A percentile compares a stretch with the other conserved stretches of the same genome.
phyloP scores from a whole-genome alignment of 108 stramenopile species.

The Skeletonema costatum region DNA sequence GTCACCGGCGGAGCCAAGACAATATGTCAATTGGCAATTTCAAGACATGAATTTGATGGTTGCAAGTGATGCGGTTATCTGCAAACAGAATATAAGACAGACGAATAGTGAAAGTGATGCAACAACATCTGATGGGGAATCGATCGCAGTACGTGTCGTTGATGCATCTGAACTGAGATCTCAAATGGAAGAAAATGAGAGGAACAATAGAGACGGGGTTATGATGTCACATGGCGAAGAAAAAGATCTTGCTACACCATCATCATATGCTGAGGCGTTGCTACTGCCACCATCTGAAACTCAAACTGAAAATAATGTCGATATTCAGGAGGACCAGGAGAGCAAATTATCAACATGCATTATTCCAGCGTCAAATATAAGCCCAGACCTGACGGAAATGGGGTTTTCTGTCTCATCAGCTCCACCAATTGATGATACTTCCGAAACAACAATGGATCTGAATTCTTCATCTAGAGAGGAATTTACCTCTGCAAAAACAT shows the following conservation, averaged over 20 bases:
- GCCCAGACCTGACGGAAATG: conserved; percentile 22
- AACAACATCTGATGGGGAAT: not conserved
- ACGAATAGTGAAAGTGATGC: not conserved
- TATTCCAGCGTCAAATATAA: conserved; percentile 52
- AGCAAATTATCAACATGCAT: conserved; percentile 67
- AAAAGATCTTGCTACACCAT: not conserved
- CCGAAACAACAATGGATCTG: conserved; percentile 37
- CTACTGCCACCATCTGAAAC: conserved; percentile 7
- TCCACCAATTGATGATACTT: conserved; percentile 3
- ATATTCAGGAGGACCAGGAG: not conserved
- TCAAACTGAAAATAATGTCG: not conserved
- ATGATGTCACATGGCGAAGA: conserved; percentile 2
- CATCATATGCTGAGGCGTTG: conserved; percentile 25
- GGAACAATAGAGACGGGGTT: not conserved
- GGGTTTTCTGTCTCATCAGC: conserved; percentile 26
- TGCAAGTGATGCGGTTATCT: conserved; percentile 74
- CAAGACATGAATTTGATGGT: conserved; percentile 74
- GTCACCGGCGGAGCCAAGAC: conserved; percentile 48
- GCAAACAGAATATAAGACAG: conserved; percentile 10
- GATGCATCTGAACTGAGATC: conserved; percentile 11
- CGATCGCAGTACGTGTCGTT: conserved; percentile 2
- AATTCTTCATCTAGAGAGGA: conserved; percentile 11
- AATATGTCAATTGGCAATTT: conserved; percentile 80
- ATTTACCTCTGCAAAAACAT: not conserved
- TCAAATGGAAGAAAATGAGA: conserved; percentile 1